These are phyloP conservation scores for Emergomyces africanus DNA, from an alignment of 2,329 filamentous ascomycete species.

Conservation along the genomic window DNA sequence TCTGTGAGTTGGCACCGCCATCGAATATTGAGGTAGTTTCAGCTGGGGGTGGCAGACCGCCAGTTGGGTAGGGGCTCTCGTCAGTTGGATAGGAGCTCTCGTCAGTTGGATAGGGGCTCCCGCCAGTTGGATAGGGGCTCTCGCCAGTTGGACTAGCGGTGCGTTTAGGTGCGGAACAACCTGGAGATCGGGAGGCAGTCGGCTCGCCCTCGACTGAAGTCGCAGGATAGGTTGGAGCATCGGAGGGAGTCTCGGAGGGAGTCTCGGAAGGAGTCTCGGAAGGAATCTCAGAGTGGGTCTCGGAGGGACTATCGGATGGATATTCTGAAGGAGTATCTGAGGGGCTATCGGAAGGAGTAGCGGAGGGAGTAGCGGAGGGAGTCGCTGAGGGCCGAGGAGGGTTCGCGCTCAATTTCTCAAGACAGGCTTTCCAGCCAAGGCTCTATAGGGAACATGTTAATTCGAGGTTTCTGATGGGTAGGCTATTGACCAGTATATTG, in stretches of 20 bases:
- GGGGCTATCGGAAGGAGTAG: not conserved
- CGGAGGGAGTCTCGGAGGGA: not conserved
- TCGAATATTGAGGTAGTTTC: conserved; percentile 3
- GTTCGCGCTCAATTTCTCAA: conserved; percentile 5
- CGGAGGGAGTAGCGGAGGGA: not conserved
- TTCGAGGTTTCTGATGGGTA: not conserved
- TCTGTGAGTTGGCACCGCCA: conserved; percentile 5
- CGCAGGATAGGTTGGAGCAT: not conserved
- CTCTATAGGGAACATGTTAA: conserved; percentile 1
- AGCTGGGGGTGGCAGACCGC: not conserved
- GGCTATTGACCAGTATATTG: not conserved
- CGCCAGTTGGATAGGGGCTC: not conserved
- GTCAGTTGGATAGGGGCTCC: not conserved
- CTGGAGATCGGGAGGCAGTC: not conserved
- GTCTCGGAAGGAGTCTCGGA: not conserved
- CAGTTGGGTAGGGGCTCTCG: not conserved
- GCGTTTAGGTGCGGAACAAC: not conserved
- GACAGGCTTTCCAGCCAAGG: conserved; percentile 7
- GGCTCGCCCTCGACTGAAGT: not conserved
- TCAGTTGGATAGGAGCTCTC: not conserved
- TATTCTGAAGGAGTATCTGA: not conserved
- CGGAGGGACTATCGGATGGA: not conserved
- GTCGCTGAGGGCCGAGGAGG: not conserved
- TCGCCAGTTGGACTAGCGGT: not conserved
- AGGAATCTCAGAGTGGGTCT: not conserved